Evolutionary conservation across 305 asterid species (phyloP), one percentile per base, ranked within the genome.

Genomic region (Fraxinus platypoda): DNA sequence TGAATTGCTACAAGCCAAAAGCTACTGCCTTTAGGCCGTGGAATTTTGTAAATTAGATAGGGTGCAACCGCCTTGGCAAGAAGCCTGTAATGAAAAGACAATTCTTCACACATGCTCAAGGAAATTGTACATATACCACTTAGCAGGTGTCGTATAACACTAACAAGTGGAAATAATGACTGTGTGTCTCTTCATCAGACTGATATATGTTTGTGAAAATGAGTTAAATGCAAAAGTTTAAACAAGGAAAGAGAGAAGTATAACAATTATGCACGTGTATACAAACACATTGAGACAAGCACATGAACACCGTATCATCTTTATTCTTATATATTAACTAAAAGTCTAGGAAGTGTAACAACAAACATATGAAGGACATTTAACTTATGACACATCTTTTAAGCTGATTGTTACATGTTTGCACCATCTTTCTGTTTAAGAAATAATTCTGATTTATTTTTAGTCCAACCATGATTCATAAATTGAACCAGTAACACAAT

Each of bases 1-100:
- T 94, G 97, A 86, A 92, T 78, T 4, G 89, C 90, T 37, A 89
- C 88, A 49, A 94, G 97, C 97, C 97, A 94, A 84, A 94, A 92
- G 86, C 90, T 88, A 81, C 95, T 90, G 83, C 93, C 94, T 83
- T 91, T 89, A 66, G 98, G 89, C 54, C 93, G 86, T n/a, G 97
- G 93, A 86, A 91, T 86, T 85, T 86, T 92, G 91, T 91, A 93
- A 81, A 92, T 87, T 62, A 92, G 79, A 87, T 86, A 92, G 1
- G 98, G 98, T 62, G 83, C 75, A 74, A 80, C 78, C 78, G 87
- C 90, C 85, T 85, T 90, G 26, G 84, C 89, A 33, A 93, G 86
- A 87, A 94, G 95, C 89, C 97, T 94, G 86, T 75, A 84, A 79
- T 68, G 80, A 82, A 80, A 82, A 57, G 73, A 54, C 38, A 74